Evolutionary conservation across 139 green algal species (phyloP).

Genomic region (Eudorina sp.): DNA sequence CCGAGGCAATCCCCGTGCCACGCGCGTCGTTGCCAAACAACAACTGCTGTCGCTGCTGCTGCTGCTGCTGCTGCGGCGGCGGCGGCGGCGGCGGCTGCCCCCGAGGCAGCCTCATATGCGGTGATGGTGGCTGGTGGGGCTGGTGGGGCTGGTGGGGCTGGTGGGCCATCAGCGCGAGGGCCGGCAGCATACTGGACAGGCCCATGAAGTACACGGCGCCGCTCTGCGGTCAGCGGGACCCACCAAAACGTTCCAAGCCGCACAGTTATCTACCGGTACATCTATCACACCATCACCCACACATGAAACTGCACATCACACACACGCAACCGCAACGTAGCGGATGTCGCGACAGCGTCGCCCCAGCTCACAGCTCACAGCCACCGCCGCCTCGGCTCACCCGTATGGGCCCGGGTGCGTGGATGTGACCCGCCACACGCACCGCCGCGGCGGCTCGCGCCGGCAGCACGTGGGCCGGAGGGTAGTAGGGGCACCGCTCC

Average conservation of each 20-base stretch:
- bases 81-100: too few species aligned
- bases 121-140: neutral
- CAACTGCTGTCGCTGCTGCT: neutral
- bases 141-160: neutral
- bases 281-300: too few species aligned
- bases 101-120: neutral
- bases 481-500: constrained; percentile 7
- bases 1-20: too few species aligned
- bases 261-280: too few species aligned
- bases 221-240: neutral
- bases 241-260: too few species aligned
- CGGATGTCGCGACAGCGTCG: too few species aligned
- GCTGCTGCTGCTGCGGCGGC: constrained; percentile 4
- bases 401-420: neutral
- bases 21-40: too few species aligned
- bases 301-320: too few species aligned
- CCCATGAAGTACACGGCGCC: constrained; percentile 41
- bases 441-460: neutral
- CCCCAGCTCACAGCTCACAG: too few species aligned
- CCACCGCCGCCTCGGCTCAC: neutral
- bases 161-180: constrained; percentile 38
- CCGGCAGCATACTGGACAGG: constrained; percentile 47
- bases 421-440: neutral
- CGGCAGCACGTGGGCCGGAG: constrained; percentile 1
- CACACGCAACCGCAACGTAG: too few species aligned